These are phyloP conservation scores for Trichodelitschia bisporula DNA, from an alignment of 495 filamentous ascomycete genomes.

Conservation along the genomic window DNA sequence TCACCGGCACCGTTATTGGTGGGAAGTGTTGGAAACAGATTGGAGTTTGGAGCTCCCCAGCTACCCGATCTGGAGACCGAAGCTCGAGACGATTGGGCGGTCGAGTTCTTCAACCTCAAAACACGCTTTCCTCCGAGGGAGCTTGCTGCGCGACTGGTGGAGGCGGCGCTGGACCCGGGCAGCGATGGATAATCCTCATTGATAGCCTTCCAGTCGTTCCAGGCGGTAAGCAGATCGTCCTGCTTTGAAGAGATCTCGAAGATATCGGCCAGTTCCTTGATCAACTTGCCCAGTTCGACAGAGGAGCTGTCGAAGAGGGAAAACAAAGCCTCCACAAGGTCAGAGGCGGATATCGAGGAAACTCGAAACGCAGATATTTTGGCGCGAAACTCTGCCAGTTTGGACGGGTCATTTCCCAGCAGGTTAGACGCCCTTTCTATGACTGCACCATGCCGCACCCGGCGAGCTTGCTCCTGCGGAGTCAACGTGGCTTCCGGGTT, in stretches of 20 bases:
- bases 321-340: slow-evolving; percentile 61
- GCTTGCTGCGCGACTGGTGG: slow-evolving; percentile 19
- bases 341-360: slow-evolving; percentile 37
- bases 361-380: slow-evolving; percentile 52
- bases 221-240: slow-evolving; percentile 47
- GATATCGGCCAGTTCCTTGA: slow-evolving; percentile 81
- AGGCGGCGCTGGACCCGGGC: slow-evolving; percentile 35
- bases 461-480: slow-evolving; percentile 56
- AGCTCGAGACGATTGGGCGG: slow-evolving; percentile 44
- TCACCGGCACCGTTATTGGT: slow-evolving; percentile 9
- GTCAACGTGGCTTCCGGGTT: slow-evolving; percentile 18
- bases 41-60: slow-evolving; percentile 16
- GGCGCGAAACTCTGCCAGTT: slow-evolving; percentile 49
- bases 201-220: slow-evolving; percentile 85
- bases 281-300: slow-evolving; percentile 59
- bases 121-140: slow-evolving; percentile 33
- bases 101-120: slow-evolving; percentile 50
- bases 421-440: slow-evolving; percentile 64
- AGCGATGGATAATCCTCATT: slow-evolving; percentile 92
- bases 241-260: slow-evolving; percentile 63
- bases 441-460: slow-evolving; percentile 52
- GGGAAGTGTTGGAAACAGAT: slow-evolving; percentile 13
- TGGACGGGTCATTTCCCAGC: slow-evolving; percentile 44
- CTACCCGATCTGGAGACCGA: slow-evolving; percentile 26
- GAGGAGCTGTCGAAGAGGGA: slow-evolving; percentile 61